Conservation (phyloP, 1,139 yeast species). For the Blastobotrys malaysiensis region DNA sequence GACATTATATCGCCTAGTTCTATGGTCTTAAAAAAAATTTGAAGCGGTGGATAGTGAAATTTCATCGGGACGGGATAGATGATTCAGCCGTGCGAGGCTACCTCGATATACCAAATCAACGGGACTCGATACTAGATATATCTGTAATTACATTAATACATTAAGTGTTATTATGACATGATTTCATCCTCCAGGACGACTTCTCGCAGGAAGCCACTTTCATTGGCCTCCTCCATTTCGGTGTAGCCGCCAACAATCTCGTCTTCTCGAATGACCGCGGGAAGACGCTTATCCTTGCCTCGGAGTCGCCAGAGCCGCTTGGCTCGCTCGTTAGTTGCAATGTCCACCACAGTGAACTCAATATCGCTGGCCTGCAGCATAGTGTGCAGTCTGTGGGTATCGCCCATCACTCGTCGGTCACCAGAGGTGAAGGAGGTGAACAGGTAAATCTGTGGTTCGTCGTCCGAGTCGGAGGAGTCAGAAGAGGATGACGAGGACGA, state of each 20-base stretch:
- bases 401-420: slow-evolving; percentile 75
- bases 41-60: slow-evolving; percentile 4
- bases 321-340: slow-evolving; percentile 86
- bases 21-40: slow-evolving; percentile 1
- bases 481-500: slow-evolving; percentile 5
- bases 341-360: slow-evolving; percentile 63
- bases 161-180: slow-evolving; percentile 3
- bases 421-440: slow-evolving; percentile 86
- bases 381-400: slow-evolving; percentile 72
- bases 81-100: not conserved
- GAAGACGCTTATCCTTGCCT: slow-evolving; percentile 67
- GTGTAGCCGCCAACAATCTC: slow-evolving; percentile 77
- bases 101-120: not conserved
- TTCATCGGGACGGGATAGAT: slow-evolving; percentile 1
- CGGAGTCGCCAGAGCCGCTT: slow-evolving; percentile 80
- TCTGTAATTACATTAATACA: not conserved
- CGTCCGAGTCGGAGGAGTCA: slow-evolving; percentile 9
- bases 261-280: slow-evolving; percentile 87
- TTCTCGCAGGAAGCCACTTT: slow-evolving; percentile 26
- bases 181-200: slow-evolving; percentile 29
- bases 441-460: slow-evolving; percentile 42
- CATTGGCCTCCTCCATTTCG: slow-evolving; percentile 36
- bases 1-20: slow-evolving; percentile 16
- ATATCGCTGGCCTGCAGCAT: slow-evolving; percentile 73
- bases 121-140: not conserved